A percentile compares a stretch with the other conserved stretches of the same genome.
phyloP scores from a whole-genome alignment of 345 rosid genomes.

The Turnera subulata region DNA sequence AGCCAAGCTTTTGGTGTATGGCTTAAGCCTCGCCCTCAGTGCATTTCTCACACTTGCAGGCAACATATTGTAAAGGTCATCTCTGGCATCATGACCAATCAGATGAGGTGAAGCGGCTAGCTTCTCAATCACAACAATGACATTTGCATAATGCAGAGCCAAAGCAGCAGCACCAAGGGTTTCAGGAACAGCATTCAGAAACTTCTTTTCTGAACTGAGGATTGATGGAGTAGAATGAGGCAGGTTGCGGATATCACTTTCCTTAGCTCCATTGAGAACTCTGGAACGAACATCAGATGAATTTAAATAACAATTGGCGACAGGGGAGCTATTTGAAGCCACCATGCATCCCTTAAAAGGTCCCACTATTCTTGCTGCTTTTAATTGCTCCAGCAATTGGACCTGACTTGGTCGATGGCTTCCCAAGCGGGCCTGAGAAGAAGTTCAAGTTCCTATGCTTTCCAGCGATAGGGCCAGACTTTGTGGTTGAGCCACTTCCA shows the following conservation, averaged over 20 bases:
- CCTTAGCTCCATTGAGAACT: constrained; percentile 32
- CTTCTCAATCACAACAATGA: constrained; percentile 83
- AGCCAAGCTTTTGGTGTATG: constrained; percentile 58
- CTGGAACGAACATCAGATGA: constrained; percentile 25
- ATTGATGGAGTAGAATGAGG: constrained; percentile 24
- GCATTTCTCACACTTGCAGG: constrained; percentile 71
- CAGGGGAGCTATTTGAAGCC: constrained; percentile 36
- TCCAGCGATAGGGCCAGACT: constrained; percentile 41
- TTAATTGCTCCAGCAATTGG: constrained; percentile 42
- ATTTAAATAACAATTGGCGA: constrained; percentile 37
- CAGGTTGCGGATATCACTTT: constrained; percentile 29
- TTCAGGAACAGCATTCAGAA: constrained; percentile 66
- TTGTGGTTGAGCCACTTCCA: constrained; percentile 36
- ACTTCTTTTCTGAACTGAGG: constrained; percentile 32
- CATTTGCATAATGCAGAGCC: constrained; percentile 92
- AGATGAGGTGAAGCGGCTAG: constrained; percentile 88
- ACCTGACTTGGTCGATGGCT: constrained; percentile 53
- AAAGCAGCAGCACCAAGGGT: constrained; percentile 89
- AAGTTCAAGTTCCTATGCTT: constrained; percentile 39
- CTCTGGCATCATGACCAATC: constrained; percentile 92
- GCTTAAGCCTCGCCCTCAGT: constrained; percentile 68
- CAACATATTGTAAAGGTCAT: constrained; percentile 92
- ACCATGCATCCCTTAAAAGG: constrained; percentile 79
- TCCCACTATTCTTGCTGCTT: constrained; percentile 58
- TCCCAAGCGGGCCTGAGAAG: constrained; percentile 66